Evolutionary conservation across 495 filamentous ascomycete genomes (phyloP), one percentile per base, ranked within the genome.

Genomic region (Penicillium maclennaniae): DNA sequence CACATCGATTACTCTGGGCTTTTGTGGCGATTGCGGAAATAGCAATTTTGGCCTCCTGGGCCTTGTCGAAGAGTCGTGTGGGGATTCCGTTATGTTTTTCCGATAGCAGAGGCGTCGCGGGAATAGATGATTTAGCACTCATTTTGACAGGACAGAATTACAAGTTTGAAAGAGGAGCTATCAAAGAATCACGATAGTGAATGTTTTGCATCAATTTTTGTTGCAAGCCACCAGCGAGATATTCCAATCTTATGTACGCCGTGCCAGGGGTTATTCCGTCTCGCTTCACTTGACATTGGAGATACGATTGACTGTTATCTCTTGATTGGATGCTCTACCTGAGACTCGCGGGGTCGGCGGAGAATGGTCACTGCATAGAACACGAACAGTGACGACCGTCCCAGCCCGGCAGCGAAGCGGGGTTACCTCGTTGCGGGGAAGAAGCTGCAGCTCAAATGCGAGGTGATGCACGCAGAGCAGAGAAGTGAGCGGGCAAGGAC

Each of bases 21-120:
- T 57, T 57, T 8, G 55, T 57, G 19, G 49, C 40, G n/a, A 57
- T 48, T n/a, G 45, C 16, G 12, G 45, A 48, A 10, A 57, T 57
- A 3, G 26, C 45, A 12, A 16, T 34, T 21, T 53, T 57, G 9
- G 45, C 26, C 14, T 53, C 27, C 4, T 57, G 45, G 14, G 55
- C 55, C 34, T 53, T 51, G 6, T 39, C 45, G 21, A 57, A 48
- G 12, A 57, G 49, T 19, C 55, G 17, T 3, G 31, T 23, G 44
- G 55, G 46, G 28, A 49, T 55, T 4, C 53, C 53, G 9, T 55
- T 55, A 15, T 55, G 46, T 16, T 45, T 49, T 34, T 55, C 45
- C 3, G 45, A 49, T 1, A 55, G 46, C 19, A 44, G 21, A 1
- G 53, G 55, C 4, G 49, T 47, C 44, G 44, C 16, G 23, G 51